Conservation (phyloP, 2,329 filamentous ascomycete species). For the Xylariaceae sp. region DNA sequence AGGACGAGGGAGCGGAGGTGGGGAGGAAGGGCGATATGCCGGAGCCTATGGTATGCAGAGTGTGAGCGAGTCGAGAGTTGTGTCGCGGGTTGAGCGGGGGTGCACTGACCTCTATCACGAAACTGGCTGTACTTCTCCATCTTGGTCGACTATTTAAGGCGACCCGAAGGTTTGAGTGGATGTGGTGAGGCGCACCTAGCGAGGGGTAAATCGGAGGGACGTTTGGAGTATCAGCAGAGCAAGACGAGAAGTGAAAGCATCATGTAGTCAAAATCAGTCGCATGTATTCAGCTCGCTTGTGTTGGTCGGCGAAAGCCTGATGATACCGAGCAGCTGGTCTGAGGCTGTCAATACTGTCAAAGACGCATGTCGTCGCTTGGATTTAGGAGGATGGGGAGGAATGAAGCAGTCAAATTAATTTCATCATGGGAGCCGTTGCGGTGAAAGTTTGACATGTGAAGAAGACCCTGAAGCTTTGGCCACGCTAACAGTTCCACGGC, state of each 20-base stretch:
- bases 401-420: neutral
- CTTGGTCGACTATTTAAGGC: neutral
- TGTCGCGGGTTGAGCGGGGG: neutral
- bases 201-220: neutral
- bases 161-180: no score
- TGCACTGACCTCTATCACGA: constrained; percentile 70
- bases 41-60: constrained; percentile 59
- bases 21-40: constrained; percentile 96
- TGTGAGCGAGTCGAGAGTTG: constrained; percentile 2
- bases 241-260: no score
- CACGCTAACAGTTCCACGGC: neutral
- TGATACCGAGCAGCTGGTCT: no score
- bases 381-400: no score
- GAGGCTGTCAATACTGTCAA: no score
- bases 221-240: no score
- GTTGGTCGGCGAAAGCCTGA: no score
- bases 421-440: constrained; percentile 6
- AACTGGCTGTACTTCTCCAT: constrained; percentile 98
- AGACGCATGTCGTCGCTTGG: no score
- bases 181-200: no score
- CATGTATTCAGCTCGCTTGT: no score
- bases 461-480: constrained; percentile 3
- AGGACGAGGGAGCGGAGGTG: constrained; percentile 61
- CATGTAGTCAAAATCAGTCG: no score
- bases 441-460: constrained; percentile 11